These are phyloP conservation scores for Tricholoma matsutake DNA, from an alignment of 768 basidiomycete genomes.

Conservation along the genomic window DNA sequence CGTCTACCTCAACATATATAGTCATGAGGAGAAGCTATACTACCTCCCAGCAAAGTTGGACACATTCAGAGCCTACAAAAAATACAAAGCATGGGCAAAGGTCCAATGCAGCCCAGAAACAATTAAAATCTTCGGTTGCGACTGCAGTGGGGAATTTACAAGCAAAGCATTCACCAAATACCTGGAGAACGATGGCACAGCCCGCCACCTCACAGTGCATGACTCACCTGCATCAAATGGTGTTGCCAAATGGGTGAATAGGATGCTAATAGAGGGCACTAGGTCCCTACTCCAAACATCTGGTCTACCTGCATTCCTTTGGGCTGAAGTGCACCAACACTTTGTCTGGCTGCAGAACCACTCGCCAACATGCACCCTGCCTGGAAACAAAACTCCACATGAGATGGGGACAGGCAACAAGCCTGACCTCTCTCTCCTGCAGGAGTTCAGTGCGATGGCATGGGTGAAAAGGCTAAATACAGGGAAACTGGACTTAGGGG, in stretches of 20 bases:
- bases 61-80: not conserved
- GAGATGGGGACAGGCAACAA: slow-evolving; percentile 3
- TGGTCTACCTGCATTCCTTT: slow-evolving; percentile 4
- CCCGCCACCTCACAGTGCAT: not conserved
- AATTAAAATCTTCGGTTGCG: not conserved
- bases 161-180: not conserved
- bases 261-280: not conserved
- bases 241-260: slow-evolving; percentile 3
- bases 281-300: slow-evolving; percentile 3
- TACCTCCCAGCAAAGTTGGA: not conserved
- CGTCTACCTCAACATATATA: slow-evolving; percentile 8
- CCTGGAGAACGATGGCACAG: not conserved
- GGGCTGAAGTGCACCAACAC: slow-evolving; percentile 7
- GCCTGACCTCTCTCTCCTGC: not conserved
- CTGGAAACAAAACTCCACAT: slow-evolving; percentile 2
- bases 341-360: slow-evolving; percentile 3
- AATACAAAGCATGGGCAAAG: not conserved
- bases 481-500: slow-evolving; percentile 6
- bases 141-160: not conserved
- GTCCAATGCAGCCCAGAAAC: not conserved
- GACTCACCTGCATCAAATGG: slow-evolving; percentile 2
- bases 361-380: not conserved
- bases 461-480: not conserved
- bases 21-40: not conserved
- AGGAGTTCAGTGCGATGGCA: slow-evolving; percentile 1